Percentiles rank a stretch among this genome's conserved stretches.
These are phyloP conservation scores for Calonectria crousiana DNA, from an alignment of 2,329 filamentous ascomycete species.

Conservation along the genomic window DNA sequence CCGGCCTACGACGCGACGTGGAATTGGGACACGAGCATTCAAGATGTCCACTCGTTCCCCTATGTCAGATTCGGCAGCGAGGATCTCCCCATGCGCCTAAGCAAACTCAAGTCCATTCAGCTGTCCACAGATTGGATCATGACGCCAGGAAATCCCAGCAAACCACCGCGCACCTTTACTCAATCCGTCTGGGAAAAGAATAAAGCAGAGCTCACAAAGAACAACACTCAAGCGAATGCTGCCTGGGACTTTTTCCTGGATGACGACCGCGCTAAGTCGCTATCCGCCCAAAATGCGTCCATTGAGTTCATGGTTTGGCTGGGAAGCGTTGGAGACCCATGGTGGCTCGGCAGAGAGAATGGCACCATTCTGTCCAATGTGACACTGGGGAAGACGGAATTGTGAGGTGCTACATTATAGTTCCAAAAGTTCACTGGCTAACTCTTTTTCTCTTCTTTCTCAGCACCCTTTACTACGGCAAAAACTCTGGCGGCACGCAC, in stretches of 20 bases:
- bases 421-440: neutral
- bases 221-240: constrained; percentile 33
- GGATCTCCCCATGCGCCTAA: constrained; percentile 35
- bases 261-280: constrained; percentile 36
- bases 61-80: constrained; percentile 40
- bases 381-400: constrained; percentile 36
- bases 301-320: constrained; percentile 45
- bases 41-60: constrained; percentile 43
- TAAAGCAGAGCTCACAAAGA: constrained; percentile 26
- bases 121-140: constrained; percentile 42
- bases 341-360: constrained; percentile 40
- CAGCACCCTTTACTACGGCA: constrained; percentile 40
- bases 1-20: constrained; percentile 37
- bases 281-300: constrained; percentile 36
- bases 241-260: constrained; percentile 46
- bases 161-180: constrained; percentile 29
- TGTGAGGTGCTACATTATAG: constrained; percentile 25
- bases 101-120: constrained; percentile 34
- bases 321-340: constrained; percentile 40
- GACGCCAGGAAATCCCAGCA: constrained; percentile 21
- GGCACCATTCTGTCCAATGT: constrained; percentile 37
- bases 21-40: constrained; percentile 39
- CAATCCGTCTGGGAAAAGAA: constrained; percentile 29
- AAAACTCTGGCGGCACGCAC: constrained; percentile 39
- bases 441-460: neutral